phyloP scores from a whole-genome alignment of 805 yeast genomes.

The Wickerhamiella australiensis region DNA sequence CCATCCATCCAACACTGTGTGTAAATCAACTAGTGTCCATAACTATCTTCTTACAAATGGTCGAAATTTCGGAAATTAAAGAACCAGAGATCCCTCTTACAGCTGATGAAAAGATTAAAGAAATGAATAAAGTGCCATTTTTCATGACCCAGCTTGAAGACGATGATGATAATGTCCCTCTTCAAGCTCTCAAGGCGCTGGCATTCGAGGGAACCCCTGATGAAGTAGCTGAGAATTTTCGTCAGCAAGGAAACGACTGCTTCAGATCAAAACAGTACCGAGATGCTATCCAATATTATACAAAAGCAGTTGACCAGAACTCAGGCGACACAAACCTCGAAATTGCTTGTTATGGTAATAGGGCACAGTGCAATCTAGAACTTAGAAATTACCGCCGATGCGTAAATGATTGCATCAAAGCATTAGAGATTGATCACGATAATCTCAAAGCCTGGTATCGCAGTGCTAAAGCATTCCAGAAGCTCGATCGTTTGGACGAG shows the following conservation, averaged over 20 bases:
- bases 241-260: slow-evolving; percentile 84
- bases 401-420: slow-evolving; percentile 72
- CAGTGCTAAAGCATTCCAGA: slow-evolving; percentile 67
- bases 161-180: slow-evolving; percentile 44
- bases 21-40: not conserved
- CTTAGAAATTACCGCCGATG: slow-evolving; percentile 73
- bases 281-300: slow-evolving; percentile 67
- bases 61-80: not conserved
- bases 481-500: slow-evolving; percentile 58
- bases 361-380: slow-evolving; percentile 88
- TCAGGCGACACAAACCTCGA: slow-evolving; percentile 23
- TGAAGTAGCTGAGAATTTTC: slow-evolving; percentile 81
- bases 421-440: slow-evolving; percentile 43
- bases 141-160: slow-evolving; percentile 84
- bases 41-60: slow-evolving; percentile 2
- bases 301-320: slow-evolving; percentile 64
- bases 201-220: slow-evolving; percentile 94
- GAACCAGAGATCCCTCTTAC: slow-evolving; percentile 24
- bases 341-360: slow-evolving; percentile 56
- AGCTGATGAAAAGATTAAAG: slow-evolving; percentile 63
- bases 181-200: slow-evolving; percentile 82
- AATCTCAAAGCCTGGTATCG: slow-evolving; percentile 78
- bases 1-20: too few species aligned
- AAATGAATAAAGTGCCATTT: slow-evolving; percentile 75
- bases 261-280: slow-evolving; percentile 58